Conservation (phyloP, 257 asterid species). For the Ophiorrhiza pumila region DNA sequence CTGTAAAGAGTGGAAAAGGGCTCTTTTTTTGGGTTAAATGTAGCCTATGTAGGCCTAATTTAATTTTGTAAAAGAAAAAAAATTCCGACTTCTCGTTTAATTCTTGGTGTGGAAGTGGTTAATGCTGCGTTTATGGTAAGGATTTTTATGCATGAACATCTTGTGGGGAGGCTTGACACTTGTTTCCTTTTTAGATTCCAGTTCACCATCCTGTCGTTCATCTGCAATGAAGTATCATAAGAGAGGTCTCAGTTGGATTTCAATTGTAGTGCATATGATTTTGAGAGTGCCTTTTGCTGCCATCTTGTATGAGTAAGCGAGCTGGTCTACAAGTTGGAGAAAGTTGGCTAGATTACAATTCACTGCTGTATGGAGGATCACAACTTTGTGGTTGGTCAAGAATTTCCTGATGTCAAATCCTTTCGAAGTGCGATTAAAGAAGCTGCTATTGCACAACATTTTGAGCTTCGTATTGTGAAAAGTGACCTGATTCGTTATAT, state of each 20-base stretch:
- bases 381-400: constrained; percentile 53
- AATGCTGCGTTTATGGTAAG: too few relatives aligned
- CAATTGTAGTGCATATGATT: neutral
- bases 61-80: neutral
- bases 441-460: constrained; percentile 80
- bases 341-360: neutral
- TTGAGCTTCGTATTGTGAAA: constrained; percentile 62
- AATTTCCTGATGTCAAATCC: constrained; percentile 71
- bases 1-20: neutral
- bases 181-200: neutral
- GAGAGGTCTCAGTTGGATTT: neutral
- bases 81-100: neutral
- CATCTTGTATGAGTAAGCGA: constrained; percentile 2
- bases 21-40: neutral
- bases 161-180: neutral
- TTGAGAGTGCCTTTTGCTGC: neutral
- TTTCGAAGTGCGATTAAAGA: constrained; percentile 71
- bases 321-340: neutral
- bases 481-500: constrained; percentile 70
- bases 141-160: neutral
- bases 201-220: neutral
- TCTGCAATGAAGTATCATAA: neutral
- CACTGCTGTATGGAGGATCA: constrained; percentile 51
- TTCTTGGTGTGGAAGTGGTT: neutral
- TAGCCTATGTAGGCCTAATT: neutral